Base-by-base conservation (phyloP, 768 basidiomycete genomes). In the button mushroom (Agaricus bisporus) region DNA sequence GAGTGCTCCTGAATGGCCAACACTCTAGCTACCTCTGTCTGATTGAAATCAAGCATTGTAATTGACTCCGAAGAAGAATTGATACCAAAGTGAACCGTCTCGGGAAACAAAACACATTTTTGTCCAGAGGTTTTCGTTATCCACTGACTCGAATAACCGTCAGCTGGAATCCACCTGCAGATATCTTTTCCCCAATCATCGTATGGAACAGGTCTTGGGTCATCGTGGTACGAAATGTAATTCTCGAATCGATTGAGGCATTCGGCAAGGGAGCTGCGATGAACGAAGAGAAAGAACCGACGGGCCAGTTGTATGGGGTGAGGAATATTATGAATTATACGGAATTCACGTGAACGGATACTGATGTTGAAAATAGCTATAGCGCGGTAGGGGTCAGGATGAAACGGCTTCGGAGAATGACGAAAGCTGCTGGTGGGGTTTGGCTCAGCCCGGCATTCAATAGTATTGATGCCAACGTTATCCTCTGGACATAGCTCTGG, bases 401-500 rank as follows among this genome's bases (percentile, higher is more conserved):
- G 8, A 68, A 63, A 53, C 41, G 58, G 29, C 48, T 43, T 49
- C 57, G 49, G 51, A 50, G 39, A 44, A 15, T 47, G 17, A 17
- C 29, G 41, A n/a, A 44, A 47, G 12, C 18, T 53, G 41, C 49
- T 55, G 8, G 14, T 51, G 0, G 76, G 74, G 57, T 73, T 76
- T 26, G 74, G 75, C 56, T 79, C 74, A 4, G 67, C 66, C 8
- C 74, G 66, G 51, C 72, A 73, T 15, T 68, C 63, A 5, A 75
- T 66, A 11, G 43, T 51, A 20, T 57, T 51, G 17, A 70, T 56
- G 20, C 58, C 51, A 20, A 70, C 56, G 4, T 45, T 48, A 32
- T 58, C 48, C 32, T 59, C 61, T 2, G 61, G 59, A 7, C 59
- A 55, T 6, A 76, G 62, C 7, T 32, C 50, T 5, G 74, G 72